These are phyloP conservation scores for Isabelozyma heimii DNA, from an alignment of 805 yeast genomes.

Conservation along the genomic window DNA sequence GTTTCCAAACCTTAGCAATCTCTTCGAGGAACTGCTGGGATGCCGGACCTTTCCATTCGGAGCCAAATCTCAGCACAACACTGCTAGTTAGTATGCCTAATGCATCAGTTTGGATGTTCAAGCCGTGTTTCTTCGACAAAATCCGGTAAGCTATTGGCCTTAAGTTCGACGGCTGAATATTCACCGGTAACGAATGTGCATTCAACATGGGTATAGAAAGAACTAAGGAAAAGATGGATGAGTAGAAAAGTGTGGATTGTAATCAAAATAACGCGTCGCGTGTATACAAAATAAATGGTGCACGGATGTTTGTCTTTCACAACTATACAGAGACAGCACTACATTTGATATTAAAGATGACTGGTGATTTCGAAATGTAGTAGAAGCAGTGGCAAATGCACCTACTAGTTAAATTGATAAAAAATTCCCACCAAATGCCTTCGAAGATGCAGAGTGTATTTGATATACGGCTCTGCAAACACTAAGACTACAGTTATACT, in stretches of 20 bases:
- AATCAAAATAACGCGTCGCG: background rate
- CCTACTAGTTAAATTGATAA: too few relatives aligned
- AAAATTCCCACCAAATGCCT: too few relatives aligned
- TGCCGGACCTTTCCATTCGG: constrained; percentile 74
- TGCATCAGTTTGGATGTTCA: constrained; percentile 86
- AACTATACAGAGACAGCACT: too few relatives aligned
- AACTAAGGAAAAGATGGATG: background rate
- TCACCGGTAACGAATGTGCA: constrained; percentile 55
- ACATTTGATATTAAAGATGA: too few relatives aligned
- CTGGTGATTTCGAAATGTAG: too few relatives aligned
- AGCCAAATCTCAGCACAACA: constrained; percentile 75
- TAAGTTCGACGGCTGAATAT: constrained; percentile 74
- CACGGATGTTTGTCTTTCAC: too few relatives aligned
- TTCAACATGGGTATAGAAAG: constrained; percentile 10
- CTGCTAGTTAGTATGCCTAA: constrained; percentile 68
- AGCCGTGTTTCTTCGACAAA: constrained; percentile 86
- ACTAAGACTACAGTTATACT: too few relatives aligned
- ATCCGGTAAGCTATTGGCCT: constrained; percentile 91
- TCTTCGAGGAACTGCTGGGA: constrained; percentile 70
- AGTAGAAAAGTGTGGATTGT: background rate
- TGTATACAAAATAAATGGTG: background rate
- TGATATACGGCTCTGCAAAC: too few relatives aligned
- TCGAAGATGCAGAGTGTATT: too few relatives aligned
- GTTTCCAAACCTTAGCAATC: constrained; percentile 81
- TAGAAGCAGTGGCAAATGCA: too few relatives aligned